Evolutionary conservation across 371 early-diverging fungal species (phyloP).

Genomic region (Mucor sp.): DNA sequence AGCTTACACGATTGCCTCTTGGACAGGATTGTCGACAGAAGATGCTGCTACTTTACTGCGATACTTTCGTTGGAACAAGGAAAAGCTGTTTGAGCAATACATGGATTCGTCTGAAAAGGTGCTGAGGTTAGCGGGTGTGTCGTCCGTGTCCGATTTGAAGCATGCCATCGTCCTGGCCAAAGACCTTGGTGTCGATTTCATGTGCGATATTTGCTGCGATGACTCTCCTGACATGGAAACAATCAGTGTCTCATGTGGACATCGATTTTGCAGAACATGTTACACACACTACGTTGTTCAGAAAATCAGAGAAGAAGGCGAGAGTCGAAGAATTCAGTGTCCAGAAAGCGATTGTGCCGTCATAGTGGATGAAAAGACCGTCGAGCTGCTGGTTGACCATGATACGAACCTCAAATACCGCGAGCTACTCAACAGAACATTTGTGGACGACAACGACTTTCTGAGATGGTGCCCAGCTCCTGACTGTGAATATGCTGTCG

Average conservation of each 20-base stretch:
- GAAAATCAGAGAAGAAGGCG: slow-evolving; percentile 90
- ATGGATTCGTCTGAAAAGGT: slow-evolving; percentile 80
- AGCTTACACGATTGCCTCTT: background rate
- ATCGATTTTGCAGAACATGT: slow-evolving; percentile 86
- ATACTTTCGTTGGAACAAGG: slow-evolving; percentile 92
- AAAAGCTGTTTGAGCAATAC: slow-evolving; percentile 85
- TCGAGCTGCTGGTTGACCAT: slow-evolving; percentile 63
- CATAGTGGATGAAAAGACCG: slow-evolving; percentile 80
- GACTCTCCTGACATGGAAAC: slow-evolving; percentile 62
- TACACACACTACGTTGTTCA: slow-evolving; percentile 81
- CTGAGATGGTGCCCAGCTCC: slow-evolving; percentile 96
- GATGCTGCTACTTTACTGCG: slow-evolving; percentile 75
- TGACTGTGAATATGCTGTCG: slow-evolving; percentile 92
- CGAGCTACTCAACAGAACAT: slow-evolving; percentile 80
- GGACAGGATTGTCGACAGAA: slow-evolving; percentile 59
- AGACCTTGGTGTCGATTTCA: slow-evolving; percentile 54
- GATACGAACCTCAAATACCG: slow-evolving; percentile 65
- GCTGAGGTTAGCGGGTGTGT: slow-evolving; percentile 74
- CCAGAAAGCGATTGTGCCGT: slow-evolving; percentile 77
- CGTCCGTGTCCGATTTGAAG: slow-evolving; percentile 23
- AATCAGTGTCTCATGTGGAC: slow-evolving; percentile 79
- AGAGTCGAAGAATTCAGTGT: slow-evolving; percentile 85
- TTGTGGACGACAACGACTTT: slow-evolving; percentile 83
- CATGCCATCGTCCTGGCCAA: slow-evolving; percentile 26
- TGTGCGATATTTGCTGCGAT: slow-evolving; percentile 89